These are phyloP conservation scores for Chytriomyces hyalinus DNA, from an alignment of 192 early-diverging fungal genomes.

Conservation along the genomic window DNA sequence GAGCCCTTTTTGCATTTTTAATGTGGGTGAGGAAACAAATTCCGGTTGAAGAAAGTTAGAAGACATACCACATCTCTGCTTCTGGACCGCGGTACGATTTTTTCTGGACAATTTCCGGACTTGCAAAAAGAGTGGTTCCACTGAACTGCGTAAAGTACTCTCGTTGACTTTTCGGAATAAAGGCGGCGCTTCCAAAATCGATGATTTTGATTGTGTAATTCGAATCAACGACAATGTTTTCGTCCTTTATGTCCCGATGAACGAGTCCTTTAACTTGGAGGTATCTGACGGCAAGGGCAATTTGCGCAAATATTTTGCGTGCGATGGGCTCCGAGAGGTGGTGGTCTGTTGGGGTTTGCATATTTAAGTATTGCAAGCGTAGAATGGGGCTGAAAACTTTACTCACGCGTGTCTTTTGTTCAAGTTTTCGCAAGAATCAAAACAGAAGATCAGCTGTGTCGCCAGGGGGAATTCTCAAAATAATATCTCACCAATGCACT, in stretches of 20 bases:
- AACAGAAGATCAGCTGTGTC: neutral
- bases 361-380: neutral
- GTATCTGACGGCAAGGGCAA: conserved; percentile 52
- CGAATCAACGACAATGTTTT: conserved; percentile 57
- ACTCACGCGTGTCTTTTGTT: conserved; percentile 12
- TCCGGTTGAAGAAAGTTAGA: neutral
- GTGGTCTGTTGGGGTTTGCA: conserved; percentile 30
- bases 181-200: conserved; percentile 55
- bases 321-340: conserved; percentile 37
- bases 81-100: conserved; percentile 53
- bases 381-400: neutral
- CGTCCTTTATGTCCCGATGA: conserved; percentile 58
- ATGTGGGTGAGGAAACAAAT: neutral
- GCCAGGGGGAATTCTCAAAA: neutral
- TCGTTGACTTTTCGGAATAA: conserved; percentile 40
- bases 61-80: conserved; percentile 53
- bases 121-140: conserved; percentile 57
- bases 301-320: conserved; percentile 51
- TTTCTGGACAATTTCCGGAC: conserved; percentile 48
- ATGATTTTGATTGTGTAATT: conserved; percentile 53
- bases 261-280: conserved; percentile 43
- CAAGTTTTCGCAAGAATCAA: neutral
- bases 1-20: conserved; percentile 35
- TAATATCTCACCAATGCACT: conserved; percentile 52
- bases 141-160: conserved; percentile 54